A percentile compares a stretch with the other conserved stretches of the same genome.
phyloP scores from a whole-genome alignment of 305 asterid genomes.

The Fraxinus velutina region DNA sequence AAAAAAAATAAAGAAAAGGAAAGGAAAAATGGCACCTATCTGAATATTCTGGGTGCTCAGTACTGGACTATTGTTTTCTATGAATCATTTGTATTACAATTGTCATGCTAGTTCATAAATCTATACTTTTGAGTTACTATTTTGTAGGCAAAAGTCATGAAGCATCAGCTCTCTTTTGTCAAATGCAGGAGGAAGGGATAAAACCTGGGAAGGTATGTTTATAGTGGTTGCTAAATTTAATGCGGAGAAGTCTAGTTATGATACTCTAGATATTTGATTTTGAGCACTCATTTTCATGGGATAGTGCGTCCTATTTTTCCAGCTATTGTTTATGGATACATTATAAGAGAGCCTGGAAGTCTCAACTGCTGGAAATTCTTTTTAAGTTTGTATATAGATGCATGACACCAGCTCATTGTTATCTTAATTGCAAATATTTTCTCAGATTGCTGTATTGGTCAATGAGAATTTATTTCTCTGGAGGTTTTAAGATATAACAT shows the following conservation, averaged over 20 bases:
- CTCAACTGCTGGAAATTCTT: neutral
- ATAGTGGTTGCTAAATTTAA: constrained; percentile 7
- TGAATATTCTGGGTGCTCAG: neutral
- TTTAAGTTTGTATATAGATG: neutral
- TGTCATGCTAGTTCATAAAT: neutral
- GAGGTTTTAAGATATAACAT: neutral
- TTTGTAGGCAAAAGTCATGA: constrained; percentile 65
- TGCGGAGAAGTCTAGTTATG: neutral
- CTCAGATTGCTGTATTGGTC: neutral
- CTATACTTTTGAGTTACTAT: constrained; percentile 7
- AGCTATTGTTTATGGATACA: neutral
- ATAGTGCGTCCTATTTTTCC: neutral
- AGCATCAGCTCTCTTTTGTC: constrained; percentile 65
- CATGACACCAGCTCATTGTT: neutral
- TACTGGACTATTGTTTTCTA: neutral
- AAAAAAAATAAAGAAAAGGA: neutral
- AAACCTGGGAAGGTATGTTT: constrained; percentile 69
- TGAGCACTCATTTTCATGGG: neutral
- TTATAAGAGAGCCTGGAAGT: neutral
- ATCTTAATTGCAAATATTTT: neutral
- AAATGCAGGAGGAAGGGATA: constrained; percentile 86
- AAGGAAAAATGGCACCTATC: neutral
- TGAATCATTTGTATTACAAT: constrained; percentile 4
- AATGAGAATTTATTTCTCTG: neutral
- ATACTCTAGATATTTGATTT: neutral